These are phyloP conservation scores for Lichtheimia ramosa DNA, from an alignment of 371 early-diverging fungal species.

Conservation along the genomic window DNA sequence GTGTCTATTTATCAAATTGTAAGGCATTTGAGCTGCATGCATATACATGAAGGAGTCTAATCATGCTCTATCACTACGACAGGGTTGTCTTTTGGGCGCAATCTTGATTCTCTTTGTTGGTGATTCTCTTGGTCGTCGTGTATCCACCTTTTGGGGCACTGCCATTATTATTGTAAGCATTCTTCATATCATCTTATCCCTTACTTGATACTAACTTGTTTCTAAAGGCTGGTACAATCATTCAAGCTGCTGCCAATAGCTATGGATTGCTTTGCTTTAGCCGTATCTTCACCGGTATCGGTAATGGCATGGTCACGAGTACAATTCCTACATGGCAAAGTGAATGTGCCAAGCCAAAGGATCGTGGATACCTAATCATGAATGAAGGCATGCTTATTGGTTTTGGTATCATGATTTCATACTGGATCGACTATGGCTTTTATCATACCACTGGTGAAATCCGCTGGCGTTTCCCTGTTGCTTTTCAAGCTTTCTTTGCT, in stretches of 20 bases:
- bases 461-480: conserved; percentile 55
- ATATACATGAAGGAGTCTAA: not conserved
- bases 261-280: conserved; percentile 43
- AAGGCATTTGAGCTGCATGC: conserved; percentile 1
- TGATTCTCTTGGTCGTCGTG: conserved; percentile 15
- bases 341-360: conserved; percentile 19
- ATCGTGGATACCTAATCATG: conserved; percentile 18
- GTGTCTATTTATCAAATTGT: conserved; percentile 20
- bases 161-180: conserved; percentile 11
- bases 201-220: not conserved
- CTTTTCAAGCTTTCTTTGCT: conserved; percentile 51
- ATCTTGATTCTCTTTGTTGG: conserved; percentile 14
- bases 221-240: conserved; percentile 30
- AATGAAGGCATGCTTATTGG: conserved; percentile 23
- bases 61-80: not conserved
- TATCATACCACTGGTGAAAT: conserved; percentile 33
- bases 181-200: not conserved
- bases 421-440: conserved; percentile 50
- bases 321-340: conserved; percentile 28
- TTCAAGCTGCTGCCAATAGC: conserved; percentile 38
- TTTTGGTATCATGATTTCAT: conserved; percentile 26
- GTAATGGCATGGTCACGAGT: conserved; percentile 54
- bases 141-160: conserved; percentile 17
- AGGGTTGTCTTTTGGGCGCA: conserved; percentile 20
- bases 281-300: conserved; percentile 56